Evolutionary conservation across 176 grass and related monocot genomes (phyloP).

Genomic region (Poa pratensis): DNA sequence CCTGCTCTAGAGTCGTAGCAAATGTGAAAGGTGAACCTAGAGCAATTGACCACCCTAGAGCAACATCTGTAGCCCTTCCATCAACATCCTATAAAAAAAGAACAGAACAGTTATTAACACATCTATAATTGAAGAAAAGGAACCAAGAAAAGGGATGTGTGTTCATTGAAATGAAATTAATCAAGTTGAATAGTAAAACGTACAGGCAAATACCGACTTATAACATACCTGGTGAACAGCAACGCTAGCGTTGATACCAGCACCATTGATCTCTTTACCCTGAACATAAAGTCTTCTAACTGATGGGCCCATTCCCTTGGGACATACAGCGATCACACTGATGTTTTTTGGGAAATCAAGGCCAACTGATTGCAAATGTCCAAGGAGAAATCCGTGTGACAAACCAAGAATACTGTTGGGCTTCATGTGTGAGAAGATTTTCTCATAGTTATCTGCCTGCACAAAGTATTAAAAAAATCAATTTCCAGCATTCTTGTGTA

Average conservation of each 20-base stretch:
- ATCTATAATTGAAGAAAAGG: background rate
- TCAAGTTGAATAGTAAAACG: background rate
- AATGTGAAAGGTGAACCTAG: constrained; percentile 86
- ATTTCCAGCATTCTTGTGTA: background rate
- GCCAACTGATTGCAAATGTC: constrained; percentile 68
- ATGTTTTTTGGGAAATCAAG: constrained; percentile 81
- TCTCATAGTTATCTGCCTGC: constrained; percentile 87
- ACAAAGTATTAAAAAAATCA: constrained; percentile 18
- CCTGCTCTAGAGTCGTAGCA: constrained; percentile 72
- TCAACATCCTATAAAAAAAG: constrained; percentile 78
- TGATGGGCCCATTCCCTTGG: constrained; percentile 85
- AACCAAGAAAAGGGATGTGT: background rate
- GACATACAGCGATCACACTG: constrained; percentile 77
- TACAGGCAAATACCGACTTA: constrained; percentile 3
- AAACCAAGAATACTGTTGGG: constrained; percentile 84
- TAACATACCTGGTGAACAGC: constrained; percentile 77
- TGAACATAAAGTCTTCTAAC: constrained; percentile 83
- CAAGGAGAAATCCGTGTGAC: constrained; percentile 82
- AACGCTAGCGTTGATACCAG: constrained; percentile 87
- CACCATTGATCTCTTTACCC: constrained; percentile 87
- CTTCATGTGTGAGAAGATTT: constrained; percentile 90
- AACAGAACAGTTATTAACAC: background rate
- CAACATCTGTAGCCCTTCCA: constrained; percentile 86
- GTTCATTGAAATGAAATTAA: background rate
- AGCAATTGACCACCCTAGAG: constrained; percentile 81